Base-by-base conservation (phyloP, 1,139 yeast genomes). In the Pichia sp. region DNA sequence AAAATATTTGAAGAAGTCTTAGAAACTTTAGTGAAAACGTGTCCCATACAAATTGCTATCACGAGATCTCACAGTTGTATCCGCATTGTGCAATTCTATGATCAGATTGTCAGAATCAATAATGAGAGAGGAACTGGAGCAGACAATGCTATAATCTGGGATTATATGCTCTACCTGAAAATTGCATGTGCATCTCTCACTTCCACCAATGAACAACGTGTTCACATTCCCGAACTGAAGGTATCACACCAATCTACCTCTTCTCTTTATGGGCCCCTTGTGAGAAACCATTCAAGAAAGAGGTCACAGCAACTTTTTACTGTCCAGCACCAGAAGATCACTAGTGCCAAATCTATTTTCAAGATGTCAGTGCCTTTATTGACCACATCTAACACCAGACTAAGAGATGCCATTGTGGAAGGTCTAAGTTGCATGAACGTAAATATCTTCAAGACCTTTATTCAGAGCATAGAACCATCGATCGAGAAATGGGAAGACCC, bases 161-260 rank as follows among this genome's bases (percentile, higher is more conserved):
- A 55, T 33, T 56, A 53, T 37, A 55, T 85, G 58, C 66, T 87
- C 4, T 91, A 82, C 51, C 62, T 93, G 48, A 82, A 91, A 32
- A 93, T 87, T 45, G 96, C 96, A 0, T 91, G 98, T 53, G 77
- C 93, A 19, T 86, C 96, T 0, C 61, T 91, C 46, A 93, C 98
- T 0, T 75, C 94, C 0, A 87, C 96, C 0, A 85, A 75, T 44
- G 96, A 87, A 44, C 96, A 86, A 52, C 79, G 72, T 59, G 65
- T 64, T 45, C 87, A 61, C 63, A 80, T 68, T 57, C 95, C 69
- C 8, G 41, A 42, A 14, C 27, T 49, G 12, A 40, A 40, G 22
- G 16, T 36, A 3, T 30, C 31, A 6, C 40, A 32, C 3, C 39
- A 46, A 3, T 26, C 48, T 5, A 38, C 48, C 3, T 37, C 49